Evolutionary conservation across 2,329 filamentous ascomycete genomes (phyloP), one percentile per base, ranked within the genome.

Genomic region (Didymella pinodella): DNA sequence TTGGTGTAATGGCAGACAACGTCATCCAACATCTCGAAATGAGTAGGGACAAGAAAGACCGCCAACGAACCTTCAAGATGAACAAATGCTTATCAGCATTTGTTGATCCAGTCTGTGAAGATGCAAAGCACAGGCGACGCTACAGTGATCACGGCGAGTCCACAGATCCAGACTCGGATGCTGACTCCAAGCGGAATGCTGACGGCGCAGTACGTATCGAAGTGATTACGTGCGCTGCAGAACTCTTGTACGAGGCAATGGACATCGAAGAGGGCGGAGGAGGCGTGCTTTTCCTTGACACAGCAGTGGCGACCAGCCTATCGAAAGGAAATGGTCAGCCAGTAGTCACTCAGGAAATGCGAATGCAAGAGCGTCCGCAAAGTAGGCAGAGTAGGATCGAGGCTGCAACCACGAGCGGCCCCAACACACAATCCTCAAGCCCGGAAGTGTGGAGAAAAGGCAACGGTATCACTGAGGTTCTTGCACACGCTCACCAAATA

Each of bases 181-280:
- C 22, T 8, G 52, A 55, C 11, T 38, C 43, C 20, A 48, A 41
- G 31, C 48, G 46, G 16, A 48, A 55, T 14, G 57, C 75, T 67
- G 8, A 75, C 70, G 56, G 76, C 7, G 56, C 60, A n/a, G 69
- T 76, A 2, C 77, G 79, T 58, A 65, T 74, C 1, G 77, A 79
- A 60, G 80, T 80, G 2, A 84, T 84, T 54, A 70, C 74, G 12
- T 76, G 82, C 22, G 83, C 83, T 1, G 81, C 82, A 0, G 77
- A 80, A 29, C 63, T 85, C 0, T 71, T 85, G 3, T 77, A 79
- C 1, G 77, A 83, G 55, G 80, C 81, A n/a, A 70, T 85, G 10
- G 78, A 79, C 38, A 44, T 83, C 6, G 73, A 70, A 20, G 73
- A 74, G 8, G 79, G 81, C 4, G 81, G 83, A n/a, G 82, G 82